A percentile compares a stretch with the other conserved stretches of the same genome.
Evolutionary conservation across 129 eudicot genomes (phyloP).

Genomic region (Gnaphalium uliginosum): DNA sequence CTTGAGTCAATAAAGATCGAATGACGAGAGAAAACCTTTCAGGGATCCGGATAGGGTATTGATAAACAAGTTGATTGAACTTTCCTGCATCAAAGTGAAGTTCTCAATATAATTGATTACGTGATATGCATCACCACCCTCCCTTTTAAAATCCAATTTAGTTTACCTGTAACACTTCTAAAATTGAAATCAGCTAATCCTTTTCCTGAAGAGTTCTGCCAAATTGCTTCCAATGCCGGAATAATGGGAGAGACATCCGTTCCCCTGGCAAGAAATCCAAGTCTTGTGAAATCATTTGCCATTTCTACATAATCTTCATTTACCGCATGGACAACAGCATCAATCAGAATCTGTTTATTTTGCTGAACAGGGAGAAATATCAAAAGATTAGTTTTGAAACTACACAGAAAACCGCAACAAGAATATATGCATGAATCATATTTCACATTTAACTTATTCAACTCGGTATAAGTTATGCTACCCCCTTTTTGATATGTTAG

Average conservation of each 20-base stretch:
- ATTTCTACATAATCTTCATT: conserved; percentile 95
- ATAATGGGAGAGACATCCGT: conserved; percentile 91
- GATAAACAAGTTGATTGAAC: conserved; percentile 95
- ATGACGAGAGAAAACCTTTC: conserved; percentile 99
- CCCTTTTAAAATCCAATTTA: neutral
- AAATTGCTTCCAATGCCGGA: conserved; percentile 95
- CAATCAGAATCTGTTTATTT: conserved; percentile 93
- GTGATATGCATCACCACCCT: neutral
- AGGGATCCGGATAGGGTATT: conserved; percentile 96
- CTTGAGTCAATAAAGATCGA: conserved; percentile 97
- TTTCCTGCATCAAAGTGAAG: conserved; percentile 60
- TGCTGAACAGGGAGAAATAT: conserved; percentile 50
- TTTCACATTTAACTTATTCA: no score
- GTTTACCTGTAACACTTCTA: conserved; percentile 96
- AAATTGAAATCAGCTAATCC: conserved; percentile 96
- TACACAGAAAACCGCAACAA: neutral
- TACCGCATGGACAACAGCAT: conserved; percentile 99
- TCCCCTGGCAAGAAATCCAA: conserved; percentile 95
- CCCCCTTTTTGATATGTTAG: no score
- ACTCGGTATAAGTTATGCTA: no score
- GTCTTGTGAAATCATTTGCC: conserved; percentile 99
- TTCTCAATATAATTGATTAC: neutral
- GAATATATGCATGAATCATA: neutral
- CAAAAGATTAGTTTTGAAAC: conserved; percentile 9
- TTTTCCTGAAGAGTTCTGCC: conserved; percentile 95